phyloP scores from a whole-genome alignment of 2,329 filamentous ascomycete species.

The Ceratocystis eucalypticola region DNA sequence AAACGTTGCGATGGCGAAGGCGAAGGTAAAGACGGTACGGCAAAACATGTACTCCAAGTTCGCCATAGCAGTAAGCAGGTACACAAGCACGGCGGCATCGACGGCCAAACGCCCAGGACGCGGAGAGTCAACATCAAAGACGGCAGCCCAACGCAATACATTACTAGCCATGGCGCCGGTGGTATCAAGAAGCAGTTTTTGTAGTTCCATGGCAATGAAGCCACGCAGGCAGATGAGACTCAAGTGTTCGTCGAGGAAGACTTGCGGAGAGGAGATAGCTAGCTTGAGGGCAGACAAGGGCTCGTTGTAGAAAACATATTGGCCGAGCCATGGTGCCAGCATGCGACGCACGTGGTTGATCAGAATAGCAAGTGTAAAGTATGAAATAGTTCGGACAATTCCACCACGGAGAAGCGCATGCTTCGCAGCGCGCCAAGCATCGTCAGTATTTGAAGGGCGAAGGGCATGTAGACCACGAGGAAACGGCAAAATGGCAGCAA shows the following conservation, averaged over 20 bases:
- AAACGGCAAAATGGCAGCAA: conserved; percentile 11
- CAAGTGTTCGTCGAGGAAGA: conserved; percentile 26
- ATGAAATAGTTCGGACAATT: conserved; percentile 22
- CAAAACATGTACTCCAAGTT: conserved; percentile 19
- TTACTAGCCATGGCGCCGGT: conserved; percentile 15
- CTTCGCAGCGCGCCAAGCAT: conserved; percentile 17
- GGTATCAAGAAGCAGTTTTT: conserved; percentile 20
- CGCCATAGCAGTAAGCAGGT: conserved; percentile 17
- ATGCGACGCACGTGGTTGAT: conserved; percentile 30
- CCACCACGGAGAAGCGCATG: conserved; percentile 23
- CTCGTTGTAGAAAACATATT: conserved; percentile 24
- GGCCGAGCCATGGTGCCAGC: conserved; percentile 25
- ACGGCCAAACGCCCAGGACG: conserved; percentile 14
- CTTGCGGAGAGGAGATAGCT: conserved; percentile 27
- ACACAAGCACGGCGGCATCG: conserved; percentile 17
- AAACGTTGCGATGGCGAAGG: conserved; percentile 15
- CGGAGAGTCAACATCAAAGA: conserved; percentile 18
- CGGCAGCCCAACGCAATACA: conserved; percentile 17
- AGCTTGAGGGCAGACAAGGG: conserved; percentile 28
- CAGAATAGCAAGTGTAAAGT: conserved; percentile 27
- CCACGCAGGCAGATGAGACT: conserved; percentile 16
- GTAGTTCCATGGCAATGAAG: conserved; percentile 19
- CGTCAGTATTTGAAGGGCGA: conserved; percentile 15
- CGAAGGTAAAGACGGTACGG: conserved; percentile 12
- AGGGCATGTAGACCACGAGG: conserved; percentile 10